A percentile compares a stretch with the other conserved stretches of the same genome.
These are phyloP conservation scores for Erigeron philadelphicus DNA, from an alignment of 140 eudicot species.

Conservation along the genomic window DNA sequence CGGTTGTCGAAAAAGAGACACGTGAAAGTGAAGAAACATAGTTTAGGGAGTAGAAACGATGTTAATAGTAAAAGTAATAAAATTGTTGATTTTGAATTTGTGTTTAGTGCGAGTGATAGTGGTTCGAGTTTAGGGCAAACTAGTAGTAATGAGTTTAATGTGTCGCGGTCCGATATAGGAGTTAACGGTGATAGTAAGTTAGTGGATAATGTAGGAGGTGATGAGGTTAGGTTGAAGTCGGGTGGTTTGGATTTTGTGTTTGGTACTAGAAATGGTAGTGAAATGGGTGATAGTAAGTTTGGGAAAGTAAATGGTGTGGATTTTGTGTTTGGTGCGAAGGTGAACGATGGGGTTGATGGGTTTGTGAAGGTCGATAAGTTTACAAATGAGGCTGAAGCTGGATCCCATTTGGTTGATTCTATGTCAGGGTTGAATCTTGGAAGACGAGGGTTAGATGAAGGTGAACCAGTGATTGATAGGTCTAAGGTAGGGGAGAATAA, in stretches of 20 bases:
- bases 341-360: slow-evolving; percentile 22
- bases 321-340: slow-evolving; percentile 37
- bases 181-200: slow-evolving; percentile 7
- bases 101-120: slow-evolving; percentile 27
- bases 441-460: slow-evolving; percentile 20
- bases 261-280: slow-evolving; percentile 14
- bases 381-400: slow-evolving; percentile 22
- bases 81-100: slow-evolving; percentile 20
- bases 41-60: slow-evolving; percentile 10
- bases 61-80: slow-evolving; percentile 16
- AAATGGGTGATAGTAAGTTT: slow-evolving; percentile 8
- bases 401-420: slow-evolving; percentile 28
- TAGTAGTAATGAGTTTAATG: slow-evolving; percentile 17
- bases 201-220: slow-evolving; percentile 4
- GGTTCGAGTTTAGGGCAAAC: slow-evolving; percentile 27
- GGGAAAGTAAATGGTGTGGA: slow-evolving; percentile 28
- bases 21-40: slow-evolving; percentile 46
- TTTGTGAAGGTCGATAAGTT: slow-evolving; percentile 16
- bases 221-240: slow-evolving; percentile 12
- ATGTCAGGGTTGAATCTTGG: slow-evolving; percentile 29
- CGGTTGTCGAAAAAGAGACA: slow-evolving; percentile 38
- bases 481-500: slow-evolving; percentile 23
- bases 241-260: slow-evolving; percentile 25
- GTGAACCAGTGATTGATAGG: slow-evolving; percentile 9
- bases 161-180: slow-evolving; percentile 24